A percentile compares a stretch with the other conserved stretches of the same genome.
Conservation (phyloP, 257 asterid species). For the Solanum lignicaule region DNA sequence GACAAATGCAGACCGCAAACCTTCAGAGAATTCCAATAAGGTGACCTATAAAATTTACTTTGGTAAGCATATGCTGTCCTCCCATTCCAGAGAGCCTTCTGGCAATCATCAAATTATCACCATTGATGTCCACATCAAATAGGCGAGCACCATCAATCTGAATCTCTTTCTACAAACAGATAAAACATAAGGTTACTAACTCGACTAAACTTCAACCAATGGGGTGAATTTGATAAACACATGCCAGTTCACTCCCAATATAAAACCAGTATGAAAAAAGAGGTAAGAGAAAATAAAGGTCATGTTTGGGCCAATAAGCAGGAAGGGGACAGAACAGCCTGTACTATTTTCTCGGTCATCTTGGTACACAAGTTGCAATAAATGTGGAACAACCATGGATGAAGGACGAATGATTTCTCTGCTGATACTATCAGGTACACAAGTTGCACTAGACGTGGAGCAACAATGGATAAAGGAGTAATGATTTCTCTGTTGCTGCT, state of each 20-base stretch:
- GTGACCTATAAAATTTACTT: conserved; percentile 39
- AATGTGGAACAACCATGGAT: not conserved
- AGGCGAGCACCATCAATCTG: conserved; percentile 76
- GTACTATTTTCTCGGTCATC: not conserved
- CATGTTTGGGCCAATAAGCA: not conserved
- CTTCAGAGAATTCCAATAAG: not conserved
- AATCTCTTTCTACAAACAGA: conserved; percentile 41
- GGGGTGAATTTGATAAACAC: not conserved
- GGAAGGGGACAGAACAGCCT: not conserved
- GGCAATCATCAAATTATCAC: conserved; percentile 47
- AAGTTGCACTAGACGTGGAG: not conserved
- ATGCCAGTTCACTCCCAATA: not conserved
- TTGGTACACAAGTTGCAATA: not conserved
- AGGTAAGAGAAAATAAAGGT: not conserved
- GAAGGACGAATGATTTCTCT: not conserved
- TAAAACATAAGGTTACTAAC: not conserved
- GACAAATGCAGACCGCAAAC: not conserved
- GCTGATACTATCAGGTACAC: not conserved
- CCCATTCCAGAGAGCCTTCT: conserved; percentile 63
- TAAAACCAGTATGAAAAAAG: not conserved
- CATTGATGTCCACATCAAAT: conserved; percentile 56
- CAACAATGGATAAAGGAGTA: not conserved
- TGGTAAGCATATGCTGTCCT: conserved; percentile 63
- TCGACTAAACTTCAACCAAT: not conserved
- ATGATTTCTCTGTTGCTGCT: not conserved